Conservation (phyloP, 1,284 basidiomycete genomes). For the Bothia castanella region DNA sequence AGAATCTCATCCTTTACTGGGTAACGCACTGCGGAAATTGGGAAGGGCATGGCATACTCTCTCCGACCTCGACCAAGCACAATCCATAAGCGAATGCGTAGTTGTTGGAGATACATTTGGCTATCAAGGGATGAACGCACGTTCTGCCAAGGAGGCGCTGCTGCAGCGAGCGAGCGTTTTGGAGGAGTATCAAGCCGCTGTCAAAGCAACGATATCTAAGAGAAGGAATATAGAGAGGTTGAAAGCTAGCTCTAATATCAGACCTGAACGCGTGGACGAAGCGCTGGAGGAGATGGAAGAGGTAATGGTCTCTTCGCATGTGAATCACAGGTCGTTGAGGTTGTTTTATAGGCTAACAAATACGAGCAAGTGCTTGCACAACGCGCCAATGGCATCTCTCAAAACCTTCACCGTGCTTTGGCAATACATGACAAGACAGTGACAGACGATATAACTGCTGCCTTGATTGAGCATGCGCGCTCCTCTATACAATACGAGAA, state of each 20-base stretch:
- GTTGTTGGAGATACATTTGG: conserved; percentile 88
- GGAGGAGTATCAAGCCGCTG: conserved; percentile 88
- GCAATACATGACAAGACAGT: conserved; percentile 79
- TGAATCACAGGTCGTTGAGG: conserved; percentile 12
- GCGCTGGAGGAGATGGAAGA: conserved; percentile 92
- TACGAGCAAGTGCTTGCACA: conserved; percentile 80
- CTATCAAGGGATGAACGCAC: conserved; percentile 92
- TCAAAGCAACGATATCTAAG: conserved; percentile 89
- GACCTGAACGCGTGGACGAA: conserved; percentile 84
- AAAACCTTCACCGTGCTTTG: conserved; percentile 83
- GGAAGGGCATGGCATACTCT: conserved; percentile 83
- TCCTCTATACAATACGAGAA: conserved; percentile 88
- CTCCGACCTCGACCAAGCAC: conserved; percentile 79
- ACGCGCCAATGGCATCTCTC: conserved; percentile 85
- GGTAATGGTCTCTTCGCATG: conserved; percentile 41
- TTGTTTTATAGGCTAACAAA: conserved; percentile 64
- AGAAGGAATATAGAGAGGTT: conserved; percentile 85
- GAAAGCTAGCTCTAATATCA: conserved; percentile 84
- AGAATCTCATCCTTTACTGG: conserved; percentile 78
- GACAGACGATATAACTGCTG: conserved; percentile 84
- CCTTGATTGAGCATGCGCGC: conserved; percentile 86
- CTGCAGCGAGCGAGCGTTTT: conserved; percentile 82
- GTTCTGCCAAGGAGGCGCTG: conserved; percentile 89
- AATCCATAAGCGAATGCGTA: conserved; percentile 88
- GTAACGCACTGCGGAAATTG: conserved; percentile 75